These are phyloP conservation scores for Byssoonygena ceratinophila DNA, from an alignment of 2,329 filamentous ascomycete genomes.

Conservation along the genomic window DNA sequence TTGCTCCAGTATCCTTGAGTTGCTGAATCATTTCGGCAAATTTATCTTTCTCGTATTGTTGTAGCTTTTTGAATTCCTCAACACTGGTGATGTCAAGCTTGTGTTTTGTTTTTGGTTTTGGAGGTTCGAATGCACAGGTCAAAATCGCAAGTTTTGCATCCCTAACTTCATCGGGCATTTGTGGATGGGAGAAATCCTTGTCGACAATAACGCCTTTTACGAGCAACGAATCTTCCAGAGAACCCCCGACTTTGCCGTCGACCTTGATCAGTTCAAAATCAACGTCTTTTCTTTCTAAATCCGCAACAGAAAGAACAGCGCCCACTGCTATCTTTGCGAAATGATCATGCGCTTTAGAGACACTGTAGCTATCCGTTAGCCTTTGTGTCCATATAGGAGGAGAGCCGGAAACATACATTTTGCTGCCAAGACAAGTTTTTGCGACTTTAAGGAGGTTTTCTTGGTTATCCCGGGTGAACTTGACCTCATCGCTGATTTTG, in stretches of 20 bases:
- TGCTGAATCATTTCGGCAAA: constrained; percentile 98
- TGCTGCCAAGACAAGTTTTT: constrained; percentile 90
- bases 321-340: constrained; percentile 97
- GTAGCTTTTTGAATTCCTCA: constrained; percentile 96
- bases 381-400: background rate
- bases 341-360: constrained; percentile 96
- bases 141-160: constrained; percentile 97
- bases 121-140: constrained; percentile 95
- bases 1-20: constrained; percentile 94
- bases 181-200: constrained; percentile 98
- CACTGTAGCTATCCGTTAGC: constrained; percentile 34
- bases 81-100: constrained; percentile 95
- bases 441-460: constrained; percentile 87
- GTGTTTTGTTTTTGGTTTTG: constrained; percentile 99
- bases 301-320: constrained; percentile 89
- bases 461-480: constrained; percentile 70
- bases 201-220: constrained; percentile 98
- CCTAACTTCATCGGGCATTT: constrained; percentile 91
- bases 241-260: constrained; percentile 90
- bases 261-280: constrained; percentile 99
- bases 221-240: constrained; percentile 83
- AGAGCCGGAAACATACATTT: constrained; percentile 50
- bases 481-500: constrained; percentile 79
- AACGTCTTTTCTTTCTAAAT: constrained; percentile 90
- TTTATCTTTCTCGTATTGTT: constrained; percentile 90